These are phyloP conservation scores for Mucor racemosus DNA, from an alignment of 371 early-diverging fungal species.

Conservation along the genomic window DNA sequence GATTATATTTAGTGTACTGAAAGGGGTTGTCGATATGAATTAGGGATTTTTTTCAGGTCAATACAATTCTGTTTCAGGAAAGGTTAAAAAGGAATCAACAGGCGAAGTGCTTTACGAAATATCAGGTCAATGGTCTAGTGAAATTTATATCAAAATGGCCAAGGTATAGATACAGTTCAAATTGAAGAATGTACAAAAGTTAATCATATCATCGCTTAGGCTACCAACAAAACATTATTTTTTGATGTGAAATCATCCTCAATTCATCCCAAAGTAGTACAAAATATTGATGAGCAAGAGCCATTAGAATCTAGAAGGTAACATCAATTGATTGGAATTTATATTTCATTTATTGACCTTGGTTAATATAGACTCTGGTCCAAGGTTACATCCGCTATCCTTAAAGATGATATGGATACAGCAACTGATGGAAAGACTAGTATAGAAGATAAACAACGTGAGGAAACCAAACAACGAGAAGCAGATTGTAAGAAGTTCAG, in stretches of 20 bases:
- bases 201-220: conserved; percentile 6
- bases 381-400: conserved; percentile 79
- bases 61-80: conserved; percentile 83
- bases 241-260: conserved; percentile 74
- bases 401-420: conserved; percentile 66
- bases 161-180: conserved; percentile 19
- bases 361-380: conserved; percentile 62
- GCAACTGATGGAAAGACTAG: conserved; percentile 84
- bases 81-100: conserved; percentile 77
- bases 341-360: neutral
- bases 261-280: conserved; percentile 74
- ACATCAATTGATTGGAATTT: neutral
- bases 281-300: conserved; percentile 77
- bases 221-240: conserved; percentile 40
- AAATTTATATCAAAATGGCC: conserved; percentile 60
- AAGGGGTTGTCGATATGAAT: neutral
- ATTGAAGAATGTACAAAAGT: neutral
- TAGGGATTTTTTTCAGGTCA: conserved; percentile 78
- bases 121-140: conserved; percentile 87
- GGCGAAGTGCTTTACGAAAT: conserved; percentile 80
- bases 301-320: conserved; percentile 84
- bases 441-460: conserved; percentile 88
- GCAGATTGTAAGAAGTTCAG: conserved; percentile 48
- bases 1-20: neutral
- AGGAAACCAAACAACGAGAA: conserved; percentile 67